phyloP scores from a whole-genome alignment of 164 flowering plant species.

The Echeveria elegans region DNA sequence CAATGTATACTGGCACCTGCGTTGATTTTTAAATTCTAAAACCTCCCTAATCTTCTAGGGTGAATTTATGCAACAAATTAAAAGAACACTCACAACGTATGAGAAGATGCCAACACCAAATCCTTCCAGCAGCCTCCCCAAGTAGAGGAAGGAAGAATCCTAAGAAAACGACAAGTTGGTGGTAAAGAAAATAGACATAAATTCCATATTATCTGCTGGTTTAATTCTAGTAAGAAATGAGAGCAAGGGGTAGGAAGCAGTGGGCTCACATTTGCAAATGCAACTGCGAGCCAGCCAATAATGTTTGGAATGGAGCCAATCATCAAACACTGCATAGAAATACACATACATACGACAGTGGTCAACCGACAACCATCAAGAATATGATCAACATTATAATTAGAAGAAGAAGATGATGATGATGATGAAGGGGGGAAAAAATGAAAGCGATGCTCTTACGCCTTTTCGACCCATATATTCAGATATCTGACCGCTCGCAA shows the following conservation, averaged over 20 bases:
- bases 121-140: background rate
- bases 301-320: conserved; percentile 68
- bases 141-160: background rate
- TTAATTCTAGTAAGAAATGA: too few relatives aligned
- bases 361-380: too few relatives aligned
- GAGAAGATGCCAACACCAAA: background rate
- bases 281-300: conserved; percentile 51
- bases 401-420: too few relatives aligned
- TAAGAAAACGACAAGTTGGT: too few relatives aligned
- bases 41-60: background rate
- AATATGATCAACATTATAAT: background rate
- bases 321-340: conserved; percentile 38
- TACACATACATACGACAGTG: too few relatives aligned
- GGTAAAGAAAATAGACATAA: too few relatives aligned
- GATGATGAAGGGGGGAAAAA: too few relatives aligned
- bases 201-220: too few relatives aligned
- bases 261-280: too few relatives aligned
- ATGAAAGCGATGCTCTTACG: conserved; percentile 16
- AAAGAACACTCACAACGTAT: background rate
- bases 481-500: conserved; percentile 60
- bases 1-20: background rate
- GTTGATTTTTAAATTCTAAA: too few relatives aligned
- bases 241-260: too few relatives aligned
- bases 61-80: background rate
- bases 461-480: conserved; percentile 53